These are phyloP conservation scores for Silene uniflora DNA, from an alignment of 148 eudicot genomes.

Conservation along the genomic window DNA sequence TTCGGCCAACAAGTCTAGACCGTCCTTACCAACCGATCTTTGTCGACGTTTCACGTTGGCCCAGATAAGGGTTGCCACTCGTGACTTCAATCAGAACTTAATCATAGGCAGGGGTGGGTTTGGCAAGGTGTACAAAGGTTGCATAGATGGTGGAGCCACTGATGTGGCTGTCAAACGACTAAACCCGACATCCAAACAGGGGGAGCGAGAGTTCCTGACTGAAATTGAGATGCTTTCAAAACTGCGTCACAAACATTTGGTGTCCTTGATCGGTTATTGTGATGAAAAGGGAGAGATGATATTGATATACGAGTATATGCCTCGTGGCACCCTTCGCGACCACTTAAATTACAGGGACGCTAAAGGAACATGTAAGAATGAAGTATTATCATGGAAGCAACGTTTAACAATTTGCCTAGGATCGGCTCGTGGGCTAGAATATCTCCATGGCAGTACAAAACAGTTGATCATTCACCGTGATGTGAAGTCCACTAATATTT, in stretches of 20 bases:
- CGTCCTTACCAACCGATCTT: conserved; percentile 17
- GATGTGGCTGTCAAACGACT: conserved; percentile 31
- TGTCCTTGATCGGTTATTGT: conserved; percentile 27
- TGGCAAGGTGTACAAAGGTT: conserved; percentile 35
- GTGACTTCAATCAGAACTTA: conserved; percentile 20
- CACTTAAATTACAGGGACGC: conserved; percentile 18
- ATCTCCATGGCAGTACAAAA: conserved; percentile 20
- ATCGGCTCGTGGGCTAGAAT: conserved; percentile 26
- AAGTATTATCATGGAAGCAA: conserved; percentile 27
- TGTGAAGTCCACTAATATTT: conserved; percentile 25
- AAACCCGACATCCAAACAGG: conserved; percentile 19
- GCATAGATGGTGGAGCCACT: conserved; percentile 17
- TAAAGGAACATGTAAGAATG: neutral
- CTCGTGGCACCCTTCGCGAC: conserved; percentile 24
- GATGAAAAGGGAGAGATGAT: conserved; percentile 25
- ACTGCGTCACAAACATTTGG: conserved; percentile 22
- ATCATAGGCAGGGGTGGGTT: conserved; percentile 31
- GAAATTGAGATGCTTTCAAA: conserved; percentile 33
- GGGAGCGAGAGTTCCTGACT: conserved; percentile 23
- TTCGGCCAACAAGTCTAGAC: neutral
- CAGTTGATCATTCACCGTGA: conserved; percentile 26
- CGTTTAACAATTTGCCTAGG: conserved; percentile 25
- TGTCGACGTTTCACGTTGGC: conserved; percentile 21
- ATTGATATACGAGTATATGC: conserved; percentile 28
- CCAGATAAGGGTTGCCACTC: conserved; percentile 26